phyloP scores from a whole-genome alignment of 768 basidiomycete genomes.

The Hebeloma cylindrosporum region DNA sequence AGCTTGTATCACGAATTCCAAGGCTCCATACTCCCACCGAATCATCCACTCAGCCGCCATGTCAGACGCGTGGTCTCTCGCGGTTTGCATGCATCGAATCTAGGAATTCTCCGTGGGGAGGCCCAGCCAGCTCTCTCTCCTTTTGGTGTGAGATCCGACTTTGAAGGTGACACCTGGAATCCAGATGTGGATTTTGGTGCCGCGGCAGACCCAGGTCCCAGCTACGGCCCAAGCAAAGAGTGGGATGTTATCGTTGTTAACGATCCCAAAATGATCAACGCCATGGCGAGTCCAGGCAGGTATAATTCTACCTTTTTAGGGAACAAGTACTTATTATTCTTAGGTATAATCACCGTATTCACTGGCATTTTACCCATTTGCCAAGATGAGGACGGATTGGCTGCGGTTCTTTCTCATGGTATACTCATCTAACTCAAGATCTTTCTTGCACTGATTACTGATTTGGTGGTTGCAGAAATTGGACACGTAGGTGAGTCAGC shows the following conservation, averaged over 20 bases:
- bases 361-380: conserved; percentile 85
- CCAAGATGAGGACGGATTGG: conserved; percentile 76
- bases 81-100: conserved; percentile 68
- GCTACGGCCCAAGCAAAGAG: conserved; percentile 37
- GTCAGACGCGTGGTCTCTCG: conserved; percentile 69
- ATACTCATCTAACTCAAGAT: not conserved
- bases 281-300: conserved; percentile 71
- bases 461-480: conserved; percentile 54
- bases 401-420: conserved; percentile 87
- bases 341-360: conserved; percentile 81
- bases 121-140: conserved; percentile 13
- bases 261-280: conserved; percentile 70
- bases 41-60: conserved; percentile 64
- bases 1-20: conserved; percentile 54
- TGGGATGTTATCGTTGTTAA: conserved; percentile 82
- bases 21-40: conserved; percentile 56
- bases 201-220: conserved; percentile 16
- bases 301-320: not conserved
- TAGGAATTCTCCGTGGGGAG: conserved; percentile 58
- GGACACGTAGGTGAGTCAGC: conserved; percentile 63
- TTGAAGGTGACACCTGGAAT: conserved; percentile 32
- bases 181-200: conserved; percentile 31
- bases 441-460: not conserved
- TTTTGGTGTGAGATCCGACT: conserved; percentile 22
- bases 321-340: not conserved